Evolutionary conservation across 1,284 basidiomycete species (phyloP).

Genomic region (Cystobasidium pallidum): DNA sequence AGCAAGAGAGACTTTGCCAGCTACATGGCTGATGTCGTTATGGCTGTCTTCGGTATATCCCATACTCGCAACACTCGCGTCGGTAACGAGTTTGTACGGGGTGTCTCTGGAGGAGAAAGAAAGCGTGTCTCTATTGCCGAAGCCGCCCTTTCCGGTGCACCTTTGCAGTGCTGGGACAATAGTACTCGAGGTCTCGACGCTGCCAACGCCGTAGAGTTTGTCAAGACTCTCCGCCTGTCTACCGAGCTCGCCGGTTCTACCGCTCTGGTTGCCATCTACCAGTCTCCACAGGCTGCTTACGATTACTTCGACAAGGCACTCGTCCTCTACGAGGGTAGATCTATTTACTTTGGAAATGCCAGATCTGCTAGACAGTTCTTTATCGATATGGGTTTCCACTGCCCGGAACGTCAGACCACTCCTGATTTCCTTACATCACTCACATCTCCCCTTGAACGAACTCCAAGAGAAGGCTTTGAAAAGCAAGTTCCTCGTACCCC

Average conservation of each 20-base stretch:
- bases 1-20: slow-evolving; percentile 44
- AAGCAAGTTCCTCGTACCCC: slow-evolving; percentile 41
- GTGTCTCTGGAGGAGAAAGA: slow-evolving; percentile 63
- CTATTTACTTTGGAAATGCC: slow-evolving; percentile 78
- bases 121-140: slow-evolving; percentile 65
- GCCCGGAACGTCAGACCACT: slow-evolving; percentile 69
- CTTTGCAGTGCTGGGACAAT: slow-evolving; percentile 61
- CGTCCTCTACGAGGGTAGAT: slow-evolving; percentile 75
- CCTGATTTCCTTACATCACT: slow-evolving; percentile 60
- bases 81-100: slow-evolving; percentile 64
- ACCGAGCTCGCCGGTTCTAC: slow-evolving; percentile 66
- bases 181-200: slow-evolving; percentile 65
- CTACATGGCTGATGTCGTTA: slow-evolving; percentile 48
- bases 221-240: slow-evolving; percentile 71
- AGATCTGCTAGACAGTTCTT: slow-evolving; percentile 76
- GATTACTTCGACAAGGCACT: slow-evolving; percentile 66
- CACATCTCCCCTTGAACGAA: slow-evolving; percentile 59
- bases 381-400: slow-evolving; percentile 72
- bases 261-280: slow-evolving; percentile 60
- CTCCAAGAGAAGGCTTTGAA: slow-evolving; percentile 51
- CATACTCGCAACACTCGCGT: slow-evolving; percentile 65
- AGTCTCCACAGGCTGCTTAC: slow-evolving; percentile 65
- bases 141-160: slow-evolving; percentile 45
- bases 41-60: slow-evolving; percentile 52
- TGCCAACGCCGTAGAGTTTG: slow-evolving; percentile 79